Base-by-base conservation (phyloP, 257 asterid species). In the Penstemon barbatus region DNA sequence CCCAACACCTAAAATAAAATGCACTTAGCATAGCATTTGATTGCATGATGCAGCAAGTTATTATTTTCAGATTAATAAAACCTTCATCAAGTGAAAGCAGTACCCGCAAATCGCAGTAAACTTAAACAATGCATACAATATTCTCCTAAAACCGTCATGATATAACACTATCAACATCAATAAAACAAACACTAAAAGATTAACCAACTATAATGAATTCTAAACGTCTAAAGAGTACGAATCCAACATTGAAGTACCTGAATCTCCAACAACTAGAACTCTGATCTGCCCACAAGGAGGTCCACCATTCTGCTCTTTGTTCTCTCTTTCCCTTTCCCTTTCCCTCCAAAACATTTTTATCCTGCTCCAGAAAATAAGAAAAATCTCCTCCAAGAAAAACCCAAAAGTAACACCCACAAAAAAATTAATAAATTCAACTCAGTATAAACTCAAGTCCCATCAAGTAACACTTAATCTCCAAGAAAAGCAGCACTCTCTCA, bases 211-310 rank as follows among this genome's bases (percentile, higher is more conserved):
- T 6, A 42, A 49, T 69, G 13, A 8, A 58, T 10, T 49, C 8
- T 4, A 37, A 5, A 3, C 72, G 51, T 61, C 25, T 11, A 56
- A 77, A 50, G 3, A 33, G 3, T 64, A 7, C 2, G 11, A 36
- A 44, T 18, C 6, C 69, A 19, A 62, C 33, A 50, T 15, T 49
- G 15, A 74, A 65, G 68, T 80, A 93, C 99, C 99, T 77, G 96
- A 88, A 65, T 93, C 99, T 53, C 97, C 97, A 69, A 90, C 94
- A 79, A 90, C 83, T 50, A 90, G 87, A 61, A 93, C 99, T 72
- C 99, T 75, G 76, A 93, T 95, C 84, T 90, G 96, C 65, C 99
- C 97, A 77, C 89, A 83, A 57, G 89, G 97, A 65, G 96, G 99
- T 18, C 96, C 96, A 12, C 91, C 92, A 79, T 84, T 86, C 49